Conservation (phyloP, 2,329 filamentous ascomycete genomes). For the Colletotrichum truncatum region DNA sequence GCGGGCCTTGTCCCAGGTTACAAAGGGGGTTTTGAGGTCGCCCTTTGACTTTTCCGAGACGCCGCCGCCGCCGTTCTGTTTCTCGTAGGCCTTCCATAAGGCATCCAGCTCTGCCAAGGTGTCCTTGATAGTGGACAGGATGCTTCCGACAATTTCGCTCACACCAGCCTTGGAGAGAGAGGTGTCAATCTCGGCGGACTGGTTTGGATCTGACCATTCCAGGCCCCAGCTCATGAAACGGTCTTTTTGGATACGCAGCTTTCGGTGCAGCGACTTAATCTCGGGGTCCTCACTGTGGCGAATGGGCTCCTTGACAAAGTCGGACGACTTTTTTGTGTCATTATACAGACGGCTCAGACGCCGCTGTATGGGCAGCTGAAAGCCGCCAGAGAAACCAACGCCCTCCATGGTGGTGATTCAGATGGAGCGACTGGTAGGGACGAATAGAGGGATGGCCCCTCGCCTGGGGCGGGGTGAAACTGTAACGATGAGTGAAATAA, state of each 20-base stretch:
- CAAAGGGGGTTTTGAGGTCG: constrained; percentile 64
- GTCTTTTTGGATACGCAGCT: constrained; percentile 83
- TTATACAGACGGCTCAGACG: constrained; percentile 79
- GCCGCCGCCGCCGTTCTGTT: constrained; percentile 47
- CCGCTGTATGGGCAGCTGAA: constrained; percentile 67
- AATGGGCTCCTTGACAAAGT: constrained; percentile 73
- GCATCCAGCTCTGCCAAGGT: constrained; percentile 80
- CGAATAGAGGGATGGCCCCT: constrained; percentile 20
- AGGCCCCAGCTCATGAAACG: constrained; percentile 81
- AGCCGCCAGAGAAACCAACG: constrained; percentile 59
- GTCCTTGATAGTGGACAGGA: constrained; percentile 83
- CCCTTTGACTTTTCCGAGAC: constrained; percentile 46
- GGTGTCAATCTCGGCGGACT: constrained; percentile 76
- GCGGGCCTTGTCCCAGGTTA: constrained; percentile 74
- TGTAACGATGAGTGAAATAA: not conserved
- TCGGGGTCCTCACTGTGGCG: constrained; percentile 74
- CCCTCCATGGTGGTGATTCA: constrained; percentile 54
- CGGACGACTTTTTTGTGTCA: constrained; percentile 81
- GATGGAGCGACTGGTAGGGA: not conserved
- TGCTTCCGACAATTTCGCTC: constrained; percentile 80
- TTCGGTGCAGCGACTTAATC: constrained; percentile 76
- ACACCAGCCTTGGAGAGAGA: constrained; percentile 77
- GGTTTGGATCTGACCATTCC: constrained; percentile 79
- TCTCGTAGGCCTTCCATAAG: constrained; percentile 71
- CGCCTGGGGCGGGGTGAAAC: constrained; percentile 4